phyloP scores from a whole-genome alignment of 108 stramenopile species.

The Nitzschia sp. region DNA sequence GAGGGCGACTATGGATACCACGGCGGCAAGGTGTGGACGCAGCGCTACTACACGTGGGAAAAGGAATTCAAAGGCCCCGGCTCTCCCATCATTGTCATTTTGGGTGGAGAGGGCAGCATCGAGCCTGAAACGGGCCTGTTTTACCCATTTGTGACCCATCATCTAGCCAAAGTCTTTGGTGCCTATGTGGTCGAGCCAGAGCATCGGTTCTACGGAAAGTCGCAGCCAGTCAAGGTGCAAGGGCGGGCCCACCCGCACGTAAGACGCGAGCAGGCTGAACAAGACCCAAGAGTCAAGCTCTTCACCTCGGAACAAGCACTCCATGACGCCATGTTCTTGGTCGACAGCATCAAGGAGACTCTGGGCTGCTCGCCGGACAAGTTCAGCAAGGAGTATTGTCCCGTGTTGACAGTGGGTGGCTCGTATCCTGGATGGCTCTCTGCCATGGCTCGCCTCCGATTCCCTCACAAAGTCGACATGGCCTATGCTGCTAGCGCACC shows the following conservation, averaged over 20 bases:
- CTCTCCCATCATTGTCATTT: constrained; percentile 72
- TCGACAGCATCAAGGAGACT: constrained; percentile 35
- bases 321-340: constrained; percentile 47
- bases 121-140: constrained; percentile 50
- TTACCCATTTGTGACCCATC: constrained; percentile 77
- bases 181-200: constrained; percentile 80
- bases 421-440: constrained; percentile 83
- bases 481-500: constrained; percentile 78
- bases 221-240: constrained; percentile 44
- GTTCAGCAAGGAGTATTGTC: constrained; percentile 57
- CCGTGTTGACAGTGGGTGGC: constrained; percentile 77
- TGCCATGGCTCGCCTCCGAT: constrained; percentile 63
- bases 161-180: constrained; percentile 65
- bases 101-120: constrained; percentile 81
- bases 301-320: constrained; percentile 78
- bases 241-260: constrained; percentile 12
- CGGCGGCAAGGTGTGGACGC: constrained; percentile 44
- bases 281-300: constrained; percentile 40
- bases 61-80: constrained; percentile 76
- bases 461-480: constrained; percentile 71
- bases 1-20: not conserved
- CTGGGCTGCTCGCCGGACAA: constrained; percentile 33
- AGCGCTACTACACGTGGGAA: constrained; percentile 65
- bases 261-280: not conserved
- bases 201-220: constrained; percentile 85